Conservation (phyloP, 1,284 basidiomycete genomes). For the Cerioporus squamosus region DNA sequence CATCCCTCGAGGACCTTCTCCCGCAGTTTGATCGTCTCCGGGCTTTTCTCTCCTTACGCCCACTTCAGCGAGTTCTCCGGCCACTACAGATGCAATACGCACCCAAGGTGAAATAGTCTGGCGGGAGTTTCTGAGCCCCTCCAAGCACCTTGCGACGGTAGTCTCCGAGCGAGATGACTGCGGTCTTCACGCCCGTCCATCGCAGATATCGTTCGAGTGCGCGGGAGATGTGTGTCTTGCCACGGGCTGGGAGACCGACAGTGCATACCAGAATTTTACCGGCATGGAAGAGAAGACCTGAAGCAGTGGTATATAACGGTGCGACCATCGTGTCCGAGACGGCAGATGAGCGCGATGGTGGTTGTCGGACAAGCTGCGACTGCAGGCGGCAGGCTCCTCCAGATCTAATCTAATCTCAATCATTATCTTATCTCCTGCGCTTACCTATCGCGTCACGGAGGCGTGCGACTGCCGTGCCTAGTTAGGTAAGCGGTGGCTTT, state of each 20-base stretch:
- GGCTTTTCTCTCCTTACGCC: constrained; percentile 66
- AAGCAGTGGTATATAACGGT: constrained; percentile 84
- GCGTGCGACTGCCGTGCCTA: not conserved
- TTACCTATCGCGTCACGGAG: not conserved
- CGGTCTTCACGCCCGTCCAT: constrained; percentile 97
- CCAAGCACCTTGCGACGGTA: constrained; percentile 91
- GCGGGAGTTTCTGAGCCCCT: constrained; percentile 84
- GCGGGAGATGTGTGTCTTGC: constrained; percentile 96
- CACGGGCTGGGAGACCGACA: constrained; percentile 90
- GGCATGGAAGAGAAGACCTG: constrained; percentile 89
- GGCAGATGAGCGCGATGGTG: not conserved
- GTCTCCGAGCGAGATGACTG: constrained; percentile 94
- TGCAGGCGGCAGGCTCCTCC: no score
- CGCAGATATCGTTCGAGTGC: constrained; percentile 95
- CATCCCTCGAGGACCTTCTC: constrained; percentile 79
- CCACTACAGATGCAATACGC: constrained; percentile 29
- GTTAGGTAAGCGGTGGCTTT: constrained; percentile 7
- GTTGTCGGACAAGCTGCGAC: not conserved
- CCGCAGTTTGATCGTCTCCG: constrained; percentile 80
- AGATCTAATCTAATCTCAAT: no score
- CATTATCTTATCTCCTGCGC: not conserved
- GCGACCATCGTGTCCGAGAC: constrained; percentile 67
- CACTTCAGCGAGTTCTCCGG: constrained; percentile 17
- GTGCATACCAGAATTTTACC: constrained; percentile 94
- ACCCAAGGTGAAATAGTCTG: constrained; percentile 92